A percentile compares a stretch with the other conserved stretches of the same genome.
Evolutionary conservation across 1,139 yeast species (phyloP).

Genomic region (Wickerhamomyces sp.): DNA sequence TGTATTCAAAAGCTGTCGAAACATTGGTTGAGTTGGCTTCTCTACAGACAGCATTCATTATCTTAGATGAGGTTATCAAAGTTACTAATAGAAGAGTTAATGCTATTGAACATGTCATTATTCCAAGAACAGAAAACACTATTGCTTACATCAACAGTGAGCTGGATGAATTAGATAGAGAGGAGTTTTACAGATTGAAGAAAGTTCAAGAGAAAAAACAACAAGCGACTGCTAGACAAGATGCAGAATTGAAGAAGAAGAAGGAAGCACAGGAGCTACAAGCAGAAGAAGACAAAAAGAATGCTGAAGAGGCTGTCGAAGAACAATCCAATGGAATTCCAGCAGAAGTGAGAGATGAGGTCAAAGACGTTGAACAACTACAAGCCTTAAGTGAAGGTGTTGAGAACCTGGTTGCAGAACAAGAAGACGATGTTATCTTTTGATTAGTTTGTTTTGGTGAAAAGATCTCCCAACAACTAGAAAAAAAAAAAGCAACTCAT

Average conservation of each 20-base stretch:
- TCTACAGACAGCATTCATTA: constrained; percentile 90
- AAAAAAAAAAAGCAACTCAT: no score
- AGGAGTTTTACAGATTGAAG: constrained; percentile 92
- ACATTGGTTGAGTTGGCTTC: constrained; percentile 94
- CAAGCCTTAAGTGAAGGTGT: constrained; percentile 13
- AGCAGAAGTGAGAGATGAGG: constrained; percentile 13
- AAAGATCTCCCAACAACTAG: not conserved
- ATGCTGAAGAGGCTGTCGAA: constrained; percentile 5
- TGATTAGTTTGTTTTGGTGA: constrained; percentile 15
- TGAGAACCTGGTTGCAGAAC: constrained; percentile 33
- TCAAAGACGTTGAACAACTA: constrained; percentile 11
- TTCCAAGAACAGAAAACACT: constrained; percentile 96
- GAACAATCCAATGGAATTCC: constrained; percentile 1
- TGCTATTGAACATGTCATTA: constrained; percentile 97
- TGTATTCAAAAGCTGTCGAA: constrained; percentile 92
- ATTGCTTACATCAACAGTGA: constrained; percentile 91
- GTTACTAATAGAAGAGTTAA: constrained; percentile 97
- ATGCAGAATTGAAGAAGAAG: constrained; percentile 27
- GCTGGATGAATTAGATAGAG: constrained; percentile 95
- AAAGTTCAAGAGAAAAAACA: constrained; percentile 97
- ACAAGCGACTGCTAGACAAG: constrained; percentile 37
- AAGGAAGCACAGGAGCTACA: constrained; percentile 14
- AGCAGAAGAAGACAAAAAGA: constrained; percentile 12
- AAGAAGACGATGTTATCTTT: constrained; percentile 47
- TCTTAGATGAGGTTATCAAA: constrained; percentile 94